Evolutionary conservation across 2,329 filamentous ascomycete species (phyloP), one percentile per base, ranked within the genome.

Genomic region (Triangularia setosa): DNA sequence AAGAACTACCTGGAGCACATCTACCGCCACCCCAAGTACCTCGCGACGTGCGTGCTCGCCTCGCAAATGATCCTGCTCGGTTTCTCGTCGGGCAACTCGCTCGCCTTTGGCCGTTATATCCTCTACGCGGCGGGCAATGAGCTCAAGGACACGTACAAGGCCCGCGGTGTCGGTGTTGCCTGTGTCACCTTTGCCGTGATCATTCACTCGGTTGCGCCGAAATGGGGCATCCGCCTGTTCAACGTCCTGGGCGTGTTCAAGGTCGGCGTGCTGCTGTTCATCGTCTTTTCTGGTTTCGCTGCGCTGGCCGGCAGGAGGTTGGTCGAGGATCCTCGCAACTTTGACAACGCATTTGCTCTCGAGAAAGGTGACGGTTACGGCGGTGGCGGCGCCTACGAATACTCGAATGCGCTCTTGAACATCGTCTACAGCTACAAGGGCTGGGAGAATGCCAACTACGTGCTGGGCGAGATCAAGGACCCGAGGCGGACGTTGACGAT

Each of bases 1-100:
- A 89, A 89, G 78, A 86, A 87, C 72, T 89, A 89, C 71, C 82
- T 89, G 57, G 86, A 89, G 70, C 79, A 83, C n/a, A 83, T 86
- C 16, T 88, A 87, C 74, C 79, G 80, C 1, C 81, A 78, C 23
- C 86, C 86, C 0, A 82, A 80, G 63, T 86, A 87, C 72, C 73
- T 89, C 1, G 81, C 85, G 0, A 86, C 84, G 0, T 85, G 83
- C 66, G 80, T 88, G 1, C 78, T 88, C 33, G 84, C 85, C 2
- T 77, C 84, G 1, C 85, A 87, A 72, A 86, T 87, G 82, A 79
- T 88, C 55, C 76, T 87, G 0, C 80, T 88, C 1, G 85, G 85
- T 0, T 87, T 87, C 71, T 86, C 85, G 0, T 86, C 85, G 0
- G 83, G 81, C 0, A 87, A 87, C 71, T 79, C 83, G 0, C 77